Percentiles rank a stretch among this genome's conserved stretches.
phyloP scores from a whole-genome alignment of 2,329 filamentous ascomycete species.

The Diplodia corticola region DNA sequence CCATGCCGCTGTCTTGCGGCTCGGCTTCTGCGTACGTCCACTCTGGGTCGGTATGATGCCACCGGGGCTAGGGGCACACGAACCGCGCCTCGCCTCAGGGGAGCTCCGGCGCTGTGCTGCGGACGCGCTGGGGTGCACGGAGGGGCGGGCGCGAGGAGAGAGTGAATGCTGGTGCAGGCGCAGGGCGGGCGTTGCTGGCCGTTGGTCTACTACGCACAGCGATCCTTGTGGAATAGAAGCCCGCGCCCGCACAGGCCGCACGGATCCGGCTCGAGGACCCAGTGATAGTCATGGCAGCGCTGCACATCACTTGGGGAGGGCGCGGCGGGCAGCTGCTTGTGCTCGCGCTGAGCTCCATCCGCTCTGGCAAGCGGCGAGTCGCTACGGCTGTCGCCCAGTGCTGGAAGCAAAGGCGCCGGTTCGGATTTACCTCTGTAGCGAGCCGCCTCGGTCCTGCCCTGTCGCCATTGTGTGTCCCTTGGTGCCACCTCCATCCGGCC shows the following conservation, averaged over 20 bases:
- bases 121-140: neutral
- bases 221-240: conserved; percentile 13
- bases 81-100: neutral
- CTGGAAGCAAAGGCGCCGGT: neutral
- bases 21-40: neutral
- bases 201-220: neutral
- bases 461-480: conserved; percentile 10
- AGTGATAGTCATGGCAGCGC: conserved; percentile 14
- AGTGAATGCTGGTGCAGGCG: neutral
- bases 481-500: conserved; percentile 9
- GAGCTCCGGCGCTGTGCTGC: conserved; percentile 4
- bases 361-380: neutral
- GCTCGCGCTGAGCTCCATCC: neutral
- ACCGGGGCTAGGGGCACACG: neutral
- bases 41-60: neutral
- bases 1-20: neutral
- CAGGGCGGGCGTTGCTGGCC: neutral
- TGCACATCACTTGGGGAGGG: conserved; percentile 11
- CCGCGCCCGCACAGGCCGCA: conserved; percentile 12
- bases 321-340: conserved; percentile 5
- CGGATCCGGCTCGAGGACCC: conserved; percentile 8
- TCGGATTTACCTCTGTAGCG: conserved; percentile 16
- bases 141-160: neutral
- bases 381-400: neutral
- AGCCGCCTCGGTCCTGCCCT: conserved; percentile 9